Evolutionary conservation across 2,329 filamentous ascomycete genomes (phyloP).

Genomic region (Apiospora saccharicola): DNA sequence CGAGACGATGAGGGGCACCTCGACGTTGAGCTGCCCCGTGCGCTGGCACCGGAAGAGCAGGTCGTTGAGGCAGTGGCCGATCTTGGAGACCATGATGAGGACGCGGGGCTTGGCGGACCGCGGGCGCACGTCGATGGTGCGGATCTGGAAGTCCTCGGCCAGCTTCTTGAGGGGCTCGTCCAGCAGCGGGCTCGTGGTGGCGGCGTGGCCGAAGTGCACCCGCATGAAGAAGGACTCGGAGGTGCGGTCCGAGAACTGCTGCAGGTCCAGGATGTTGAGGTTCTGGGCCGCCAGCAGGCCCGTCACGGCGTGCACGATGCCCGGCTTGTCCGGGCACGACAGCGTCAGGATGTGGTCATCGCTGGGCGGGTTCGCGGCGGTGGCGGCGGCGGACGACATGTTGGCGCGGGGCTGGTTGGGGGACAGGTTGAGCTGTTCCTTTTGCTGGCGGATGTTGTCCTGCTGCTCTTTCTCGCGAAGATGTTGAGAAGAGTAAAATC

Average conservation of each 20-base stretch:
- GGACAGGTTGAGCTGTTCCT: slow-evolving; percentile 17
- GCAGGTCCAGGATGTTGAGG: slow-evolving; percentile 84
- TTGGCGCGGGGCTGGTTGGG: neutral
- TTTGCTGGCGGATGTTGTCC: slow-evolving; percentile 20
- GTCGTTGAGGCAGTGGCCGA: slow-evolving; percentile 86
- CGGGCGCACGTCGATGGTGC: slow-evolving; percentile 71
- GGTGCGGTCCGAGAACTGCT: slow-evolving; percentile 81
- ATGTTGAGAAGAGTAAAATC: neutral
- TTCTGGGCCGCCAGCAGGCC: slow-evolving; percentile 76
- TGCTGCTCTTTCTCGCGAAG: neutral
- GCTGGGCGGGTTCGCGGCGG: slow-evolving; percentile 23
- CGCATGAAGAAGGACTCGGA: slow-evolving; percentile 87
- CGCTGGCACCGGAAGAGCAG: slow-evolving; percentile 81
- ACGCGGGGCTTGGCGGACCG: slow-evolving; percentile 75
- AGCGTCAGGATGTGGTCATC: slow-evolving; percentile 78
- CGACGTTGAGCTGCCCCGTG: slow-evolving; percentile 72
- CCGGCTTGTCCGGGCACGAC: slow-evolving; percentile 83
- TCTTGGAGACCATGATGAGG: slow-evolving; percentile 90
- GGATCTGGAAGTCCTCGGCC: slow-evolving; percentile 70
- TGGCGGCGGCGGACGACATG: neutral
- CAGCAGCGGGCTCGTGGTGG: slow-evolving; percentile 63
- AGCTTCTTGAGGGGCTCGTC: slow-evolving; percentile 64
- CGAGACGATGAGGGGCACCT: slow-evolving; percentile 80
- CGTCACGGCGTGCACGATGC: slow-evolving; percentile 86
- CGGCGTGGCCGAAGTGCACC: slow-evolving; percentile 76